Evolutionary conservation across 176 grass and related monocot species (phyloP), one percentile per base, ranked within the genome.

Genomic region (Rhynchospora pubera): DNA sequence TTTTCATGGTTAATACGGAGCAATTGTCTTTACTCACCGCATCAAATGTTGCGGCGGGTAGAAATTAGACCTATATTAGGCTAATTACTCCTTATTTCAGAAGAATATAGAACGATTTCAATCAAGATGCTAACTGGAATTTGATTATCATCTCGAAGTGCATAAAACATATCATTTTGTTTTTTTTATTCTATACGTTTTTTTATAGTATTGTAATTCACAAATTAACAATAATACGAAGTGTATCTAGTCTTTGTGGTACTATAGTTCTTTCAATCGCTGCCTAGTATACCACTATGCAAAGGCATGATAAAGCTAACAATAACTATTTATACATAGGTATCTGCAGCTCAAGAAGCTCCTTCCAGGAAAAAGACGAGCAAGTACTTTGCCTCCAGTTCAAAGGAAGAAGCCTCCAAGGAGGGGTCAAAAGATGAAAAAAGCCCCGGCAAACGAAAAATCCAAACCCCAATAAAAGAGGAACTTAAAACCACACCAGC

Each of bases 331-430:
- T 69, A 69, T 62, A 82, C 65, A n/a, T 63, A 93, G 89, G 84
- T 65, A 6, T 65, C 82, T 21, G 51, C 80, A 34, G 77, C 70
- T 83, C 89, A 95, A 86, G 89, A 90, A 60, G 7, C 83, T 89
- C 91, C 89, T 34, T 76, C 83, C 45, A 90, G 97, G 94, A 99
- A 65, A 85, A 99, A 91, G 84, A 85, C 91, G 69, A 99, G 97
- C 84, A 99, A 96, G 18, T 99, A 91, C 83, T 93, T 99, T 53
- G 76, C 83, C 57, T 64, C 87, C 83, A 56, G 64, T 80, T 85
- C 88, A 82, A 89, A 83, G 30, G 85, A 91, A 68, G 4, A 72
- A 5, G 81, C 78, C 78, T 72, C 85, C 57, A 77, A 94, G 78
- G 79, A 87, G 70, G 70, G 46, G 58, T 7, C 53, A 9, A 87